Base-by-base conservation (phyloP, 176 grass and related monocot species). In the Musa acuminata region DNA sequence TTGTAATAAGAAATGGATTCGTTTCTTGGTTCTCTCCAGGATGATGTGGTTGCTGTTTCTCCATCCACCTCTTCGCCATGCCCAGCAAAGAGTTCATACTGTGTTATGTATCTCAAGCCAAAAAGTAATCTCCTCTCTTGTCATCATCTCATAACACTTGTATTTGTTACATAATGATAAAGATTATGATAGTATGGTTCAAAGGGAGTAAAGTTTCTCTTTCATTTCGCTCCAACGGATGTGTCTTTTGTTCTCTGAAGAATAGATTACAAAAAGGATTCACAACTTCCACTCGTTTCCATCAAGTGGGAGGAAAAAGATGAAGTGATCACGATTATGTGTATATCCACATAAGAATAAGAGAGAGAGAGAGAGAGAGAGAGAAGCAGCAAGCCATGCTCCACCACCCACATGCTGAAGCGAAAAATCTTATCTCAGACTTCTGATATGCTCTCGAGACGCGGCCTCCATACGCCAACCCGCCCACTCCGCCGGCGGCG, bases 381-480 rank as follows among this genome's bases (percentile, higher is more conserved):
- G 29, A 16, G 11, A 29, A 16, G 11, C 3, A 49, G 67, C 67
- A 49, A 19, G 26, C 67, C 35, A 70, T 50, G 35, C 67, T 49
- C 13, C 16, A n/a, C 67, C 19, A 49, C 7, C 27, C 10, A 52
- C 23, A 53, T 11, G 8, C 20, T 12, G 11, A 29, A 27, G 16
- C 13, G 54, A 57, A 17, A 57, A 57, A 57, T 57, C 16, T 57
- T 57, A 12, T 66, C 22, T 54, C 71, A 73, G 53, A 55, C 87
- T 79, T 97, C 94, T 68, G 80, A 63, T 78, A 97, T 97, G 82
- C 90, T 83, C 73, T 97, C 85, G 5, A 97, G 87, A 68, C 80
- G 90, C 63, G 90, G 94, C 55, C 87, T 70, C 94, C 90, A 93
- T 72, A 87, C 75, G 14, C 79, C 94, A 66, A 97, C 85, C 24